Evolutionary conservation across 345 rosid species (phyloP).

Genomic region (Rhodamnia argentea): DNA sequence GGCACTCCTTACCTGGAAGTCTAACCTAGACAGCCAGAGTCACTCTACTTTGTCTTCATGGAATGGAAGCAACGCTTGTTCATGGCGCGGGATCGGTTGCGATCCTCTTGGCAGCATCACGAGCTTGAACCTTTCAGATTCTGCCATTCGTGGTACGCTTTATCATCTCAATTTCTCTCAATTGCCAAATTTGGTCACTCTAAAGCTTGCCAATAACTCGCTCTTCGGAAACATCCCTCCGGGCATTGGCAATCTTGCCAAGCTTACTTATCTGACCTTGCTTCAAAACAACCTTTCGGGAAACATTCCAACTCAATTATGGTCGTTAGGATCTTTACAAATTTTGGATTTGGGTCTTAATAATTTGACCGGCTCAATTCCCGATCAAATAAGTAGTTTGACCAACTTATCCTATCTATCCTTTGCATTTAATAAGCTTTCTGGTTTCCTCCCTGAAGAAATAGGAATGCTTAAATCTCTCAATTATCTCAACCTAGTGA

Average conservation of each 20-base stretch:
- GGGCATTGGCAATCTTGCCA: not conserved
- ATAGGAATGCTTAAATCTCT: not conserved
- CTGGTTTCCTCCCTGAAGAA: not conserved
- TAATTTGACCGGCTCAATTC: not conserved
- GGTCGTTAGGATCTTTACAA: not conserved
- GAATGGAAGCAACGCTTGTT: not conserved
- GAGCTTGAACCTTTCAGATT: not conserved
- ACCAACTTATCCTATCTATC: not conserved
- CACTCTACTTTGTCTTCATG: not conserved
- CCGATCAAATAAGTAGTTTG: not conserved
- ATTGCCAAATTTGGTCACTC: not conserved
- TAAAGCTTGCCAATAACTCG: not conserved
- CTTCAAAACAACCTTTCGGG: not conserved
- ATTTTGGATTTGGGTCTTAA: not conserved
- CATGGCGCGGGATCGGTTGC: not conserved
- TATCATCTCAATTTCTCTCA: not conserved
- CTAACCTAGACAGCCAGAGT: not conserved
- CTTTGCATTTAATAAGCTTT: not conserved
- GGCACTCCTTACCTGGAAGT: not conserved
- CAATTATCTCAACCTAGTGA: not conserved
- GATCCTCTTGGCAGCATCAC: not conserved
- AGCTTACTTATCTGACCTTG: not conserved
- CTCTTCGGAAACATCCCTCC: not conserved
- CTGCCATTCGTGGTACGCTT: not conserved
- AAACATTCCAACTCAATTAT: not conserved